phyloP scores from a whole-genome alignment of 2,329 filamentous ascomycete genomes.

The Pyrenophora teres region DNA sequence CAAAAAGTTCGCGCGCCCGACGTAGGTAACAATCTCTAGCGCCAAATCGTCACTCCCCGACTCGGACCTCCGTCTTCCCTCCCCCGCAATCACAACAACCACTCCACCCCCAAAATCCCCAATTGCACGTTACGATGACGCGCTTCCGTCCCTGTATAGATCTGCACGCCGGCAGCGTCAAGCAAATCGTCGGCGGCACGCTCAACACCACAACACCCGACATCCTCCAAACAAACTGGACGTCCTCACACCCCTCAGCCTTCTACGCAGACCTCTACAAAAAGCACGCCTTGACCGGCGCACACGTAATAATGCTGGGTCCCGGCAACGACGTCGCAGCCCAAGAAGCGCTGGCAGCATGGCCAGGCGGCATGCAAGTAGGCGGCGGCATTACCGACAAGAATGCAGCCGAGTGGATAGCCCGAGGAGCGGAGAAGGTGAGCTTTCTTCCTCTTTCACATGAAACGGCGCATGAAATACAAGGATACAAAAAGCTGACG shows the following conservation, averaged over 20 bases:
- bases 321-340: conserved; percentile 84
- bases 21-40: conserved; percentile 10
- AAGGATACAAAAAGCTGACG: not conserved
- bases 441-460: conserved; percentile 22
- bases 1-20: conserved; percentile 8
- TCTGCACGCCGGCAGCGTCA: conserved; percentile 94
- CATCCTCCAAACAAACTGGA: conserved; percentile 83
- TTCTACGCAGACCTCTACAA: conserved; percentile 84
- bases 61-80: conserved; percentile 29
- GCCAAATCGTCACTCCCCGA: conserved; percentile 18
- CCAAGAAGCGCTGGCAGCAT: conserved; percentile 73
- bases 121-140: conserved; percentile 66
- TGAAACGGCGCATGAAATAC: not conserved
- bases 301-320: conserved; percentile 96
- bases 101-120: not conserved
- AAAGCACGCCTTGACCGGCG: conserved; percentile 73
- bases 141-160: conserved; percentile 96
- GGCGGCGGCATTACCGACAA: conserved; percentile 89
- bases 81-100: conserved; percentile 18
- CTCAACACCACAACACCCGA: conserved; percentile 53
- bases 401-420: conserved; percentile 87
- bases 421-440: conserved; percentile 87
- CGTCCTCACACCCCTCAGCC: conserved; percentile 79
- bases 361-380: conserved; percentile 82
- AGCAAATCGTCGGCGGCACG: conserved; percentile 97